Conservation (phyloP, 352 stramenopile genomes). For the Phytophthora constricta region DNA sequence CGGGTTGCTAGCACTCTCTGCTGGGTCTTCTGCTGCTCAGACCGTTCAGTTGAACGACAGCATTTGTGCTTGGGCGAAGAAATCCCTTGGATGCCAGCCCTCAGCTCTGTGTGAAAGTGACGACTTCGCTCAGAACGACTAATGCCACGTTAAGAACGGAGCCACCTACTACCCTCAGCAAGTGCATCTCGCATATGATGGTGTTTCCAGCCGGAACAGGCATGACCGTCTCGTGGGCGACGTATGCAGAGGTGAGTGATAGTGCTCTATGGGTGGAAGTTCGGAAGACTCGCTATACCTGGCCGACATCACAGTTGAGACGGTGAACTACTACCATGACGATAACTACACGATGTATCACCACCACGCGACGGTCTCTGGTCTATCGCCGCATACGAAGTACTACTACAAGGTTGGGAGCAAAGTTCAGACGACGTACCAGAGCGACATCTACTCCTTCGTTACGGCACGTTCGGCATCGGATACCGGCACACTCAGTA, state of each 20-base stretch:
- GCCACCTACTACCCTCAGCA: constrained; percentile 53
- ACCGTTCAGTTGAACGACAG: constrained; percentile 30
- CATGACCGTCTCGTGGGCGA: constrained; percentile 50
- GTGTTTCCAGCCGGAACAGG: constrained; percentile 27
- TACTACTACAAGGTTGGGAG: constrained; percentile 40
- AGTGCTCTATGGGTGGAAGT: constrained; percentile 41
- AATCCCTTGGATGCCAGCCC: constrained; percentile 24
- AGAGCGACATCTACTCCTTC: constrained; percentile 28
- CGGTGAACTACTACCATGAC: constrained; percentile 39
- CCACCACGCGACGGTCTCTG: constrained; percentile 46
- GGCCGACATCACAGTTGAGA: constrained; percentile 7
- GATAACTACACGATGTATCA: constrained; percentile 46
- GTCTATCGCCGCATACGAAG: constrained; percentile 35
- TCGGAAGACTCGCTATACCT: constrained; percentile 6
- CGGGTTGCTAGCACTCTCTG: no score
- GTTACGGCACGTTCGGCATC: constrained; percentile 20
- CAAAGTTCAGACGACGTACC: constrained; percentile 23
- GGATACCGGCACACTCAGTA: constrained; percentile 39
- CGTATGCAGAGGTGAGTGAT: constrained; percentile 26
- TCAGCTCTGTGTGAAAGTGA: constrained; percentile 31
- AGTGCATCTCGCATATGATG: constrained; percentile 46
- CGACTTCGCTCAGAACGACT: constrained; percentile 40
- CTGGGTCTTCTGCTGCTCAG: no score
- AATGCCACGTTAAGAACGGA: constrained; percentile 36
- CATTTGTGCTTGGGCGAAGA: constrained; percentile 27